A percentile compares a stretch with the other conserved stretches of the same genome.
phyloP scores from a whole-genome alignment of 148 eudicot genomes.

The Polygonum maritimum region DNA sequence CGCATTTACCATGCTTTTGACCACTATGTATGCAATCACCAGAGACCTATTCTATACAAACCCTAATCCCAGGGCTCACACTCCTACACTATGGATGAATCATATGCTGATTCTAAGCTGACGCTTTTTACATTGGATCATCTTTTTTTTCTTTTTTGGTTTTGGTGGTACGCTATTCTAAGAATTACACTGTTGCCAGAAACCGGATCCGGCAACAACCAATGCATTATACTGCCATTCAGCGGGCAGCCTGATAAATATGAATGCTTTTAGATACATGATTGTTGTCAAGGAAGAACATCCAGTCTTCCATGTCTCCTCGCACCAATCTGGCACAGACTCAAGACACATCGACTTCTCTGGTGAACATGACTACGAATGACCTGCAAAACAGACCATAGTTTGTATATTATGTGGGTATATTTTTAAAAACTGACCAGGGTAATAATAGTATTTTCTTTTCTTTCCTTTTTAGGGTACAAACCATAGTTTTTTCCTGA shows the following conservation, averaged over 20 bases:
- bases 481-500: not conserved
- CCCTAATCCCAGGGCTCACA: constrained; percentile 42
- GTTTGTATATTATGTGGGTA: too few species aligned
- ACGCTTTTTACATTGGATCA: constrained; percentile 28
- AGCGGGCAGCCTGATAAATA: constrained; percentile 35
- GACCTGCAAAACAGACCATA: constrained; percentile 41
- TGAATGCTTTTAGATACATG: constrained; percentile 27
- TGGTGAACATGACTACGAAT: constrained; percentile 65
- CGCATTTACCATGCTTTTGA: constrained; percentile 6
- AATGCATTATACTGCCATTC: constrained; percentile 40
- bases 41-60: constrained; percentile 40
- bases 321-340: constrained; percentile 42
- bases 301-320: constrained; percentile 39
- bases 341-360: constrained; percentile 44
- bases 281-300: constrained; percentile 38
- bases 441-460: not conserved
- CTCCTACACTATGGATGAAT: constrained; percentile 41
- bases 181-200: constrained; percentile 32
- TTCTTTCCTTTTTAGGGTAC: not conserved
- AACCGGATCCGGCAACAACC: constrained; percentile 52
- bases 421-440: not conserved
- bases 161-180: constrained; percentile 17
- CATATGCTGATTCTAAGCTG: constrained; percentile 73
- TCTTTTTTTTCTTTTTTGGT: not conserved
- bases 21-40: constrained; percentile 23